Evolutionary conservation across 2,329 filamentous ascomycete species (phyloP).

Genomic region (Fusarium sp.): DNA sequence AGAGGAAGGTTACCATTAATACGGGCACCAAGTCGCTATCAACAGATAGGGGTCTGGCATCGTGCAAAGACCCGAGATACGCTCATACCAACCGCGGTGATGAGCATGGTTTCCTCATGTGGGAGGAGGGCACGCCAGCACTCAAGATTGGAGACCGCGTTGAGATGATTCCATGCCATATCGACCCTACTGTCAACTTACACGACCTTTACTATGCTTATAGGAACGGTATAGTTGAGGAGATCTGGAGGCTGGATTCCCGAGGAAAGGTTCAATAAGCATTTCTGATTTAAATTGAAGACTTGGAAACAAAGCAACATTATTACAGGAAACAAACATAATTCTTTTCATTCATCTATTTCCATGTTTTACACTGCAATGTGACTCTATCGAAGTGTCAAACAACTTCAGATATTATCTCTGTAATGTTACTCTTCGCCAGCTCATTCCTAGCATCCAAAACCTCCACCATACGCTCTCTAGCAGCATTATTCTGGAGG

Average conservation of each 20-base stretch:
- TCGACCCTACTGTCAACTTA: constrained; percentile 36
- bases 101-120: constrained; percentile 31
- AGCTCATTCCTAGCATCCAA: constrained; percentile 35
- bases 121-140: constrained; percentile 14
- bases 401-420: constrained; percentile 32
- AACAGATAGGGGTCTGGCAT: constrained; percentile 31
- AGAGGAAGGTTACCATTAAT: constrained; percentile 33
- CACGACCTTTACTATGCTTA: constrained; percentile 37
- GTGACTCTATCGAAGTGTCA: neutral
- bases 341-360: neutral
- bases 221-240: constrained; percentile 16
- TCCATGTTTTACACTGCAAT: neutral
- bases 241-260: constrained; percentile 34
- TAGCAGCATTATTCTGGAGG: neutral
- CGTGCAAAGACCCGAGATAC: constrained; percentile 34
- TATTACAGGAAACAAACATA: too few relatives aligned
- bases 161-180: constrained; percentile 39
- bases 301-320: too few relatives aligned
- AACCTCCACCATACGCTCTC: constrained; percentile 32
- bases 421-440: constrained; percentile 40
- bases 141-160: constrained; percentile 27
- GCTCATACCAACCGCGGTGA: constrained; percentile 17
- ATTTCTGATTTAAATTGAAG: too few relatives aligned
- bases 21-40: constrained; percentile 30
- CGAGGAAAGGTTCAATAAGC: constrained; percentile 35